phyloP scores from a whole-genome alignment of 2,329 filamentous ascomycete species.

The Calonectria pteridis region DNA sequence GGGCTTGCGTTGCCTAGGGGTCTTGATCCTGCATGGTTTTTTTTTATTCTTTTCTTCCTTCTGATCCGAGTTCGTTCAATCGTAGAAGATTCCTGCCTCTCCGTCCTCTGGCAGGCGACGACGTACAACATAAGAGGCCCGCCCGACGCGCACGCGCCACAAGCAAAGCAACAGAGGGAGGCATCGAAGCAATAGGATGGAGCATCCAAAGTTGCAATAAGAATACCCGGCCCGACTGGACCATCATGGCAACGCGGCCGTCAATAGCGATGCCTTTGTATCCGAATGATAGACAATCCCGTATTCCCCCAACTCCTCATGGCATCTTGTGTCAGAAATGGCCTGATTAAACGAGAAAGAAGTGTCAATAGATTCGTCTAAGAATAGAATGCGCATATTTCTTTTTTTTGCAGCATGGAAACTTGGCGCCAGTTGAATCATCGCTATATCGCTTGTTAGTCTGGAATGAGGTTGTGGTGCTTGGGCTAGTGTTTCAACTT shows the following conservation, averaged over 20 bases:
- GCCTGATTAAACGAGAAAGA: constrained; percentile 35
- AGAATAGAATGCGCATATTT: constrained; percentile 25
- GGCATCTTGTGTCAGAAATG: constrained; percentile 37
- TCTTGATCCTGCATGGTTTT: constrained; percentile 19
- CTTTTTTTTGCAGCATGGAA: constrained; percentile 20
- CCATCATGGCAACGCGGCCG: constrained; percentile 30
- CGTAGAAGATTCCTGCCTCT: constrained; percentile 40
- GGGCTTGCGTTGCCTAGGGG: constrained; percentile 25
- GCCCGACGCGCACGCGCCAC: constrained; percentile 39
- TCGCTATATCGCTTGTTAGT: constrained; percentile 46
- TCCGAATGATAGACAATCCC: constrained; percentile 32
- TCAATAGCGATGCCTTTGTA: constrained; percentile 33
- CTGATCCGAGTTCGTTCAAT: constrained; percentile 40
- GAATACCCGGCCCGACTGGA: constrained; percentile 26
- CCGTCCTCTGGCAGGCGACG: constrained; percentile 31
- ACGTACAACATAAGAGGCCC: constrained; percentile 43
- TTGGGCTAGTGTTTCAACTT: constrained; percentile 49
- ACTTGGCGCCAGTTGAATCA: constrained; percentile 36
- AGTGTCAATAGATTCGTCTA: constrained; percentile 36
- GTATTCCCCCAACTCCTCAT: constrained; percentile 40
- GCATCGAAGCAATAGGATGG: constrained; percentile 35
- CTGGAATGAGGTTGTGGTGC: constrained; percentile 11
- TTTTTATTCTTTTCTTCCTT: constrained; percentile 35
- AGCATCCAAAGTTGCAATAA: constrained; percentile 39
- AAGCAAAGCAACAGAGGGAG: constrained; percentile 35